Evolutionary conservation across 306 rosid genomes (phyloP).

Genomic region (Citrullus colocynthis): DNA sequence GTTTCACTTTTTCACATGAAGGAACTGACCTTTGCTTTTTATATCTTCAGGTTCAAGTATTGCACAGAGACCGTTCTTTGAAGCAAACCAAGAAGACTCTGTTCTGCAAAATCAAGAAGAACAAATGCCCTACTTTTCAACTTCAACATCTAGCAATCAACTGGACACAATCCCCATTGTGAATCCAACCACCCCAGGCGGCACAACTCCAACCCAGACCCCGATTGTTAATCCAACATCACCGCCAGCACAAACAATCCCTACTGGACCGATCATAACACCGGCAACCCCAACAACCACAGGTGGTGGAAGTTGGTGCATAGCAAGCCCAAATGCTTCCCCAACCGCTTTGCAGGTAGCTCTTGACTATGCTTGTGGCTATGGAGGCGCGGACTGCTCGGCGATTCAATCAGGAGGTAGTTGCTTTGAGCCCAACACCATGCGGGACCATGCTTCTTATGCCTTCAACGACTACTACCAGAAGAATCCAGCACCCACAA

Average conservation of each 20-base stretch:
- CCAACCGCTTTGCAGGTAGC: slow-evolving; percentile 74
- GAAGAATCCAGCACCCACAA: slow-evolving; percentile 68
- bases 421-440: slow-evolving; percentile 65
- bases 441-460: slow-evolving; percentile 73
- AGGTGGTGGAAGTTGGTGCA: slow-evolving; percentile 67
- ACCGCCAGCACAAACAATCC: slow-evolving; percentile 15
- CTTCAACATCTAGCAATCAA: slow-evolving; percentile 28
- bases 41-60: slow-evolving; percentile 49
- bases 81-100: slow-evolving; percentile 18
- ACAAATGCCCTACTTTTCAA: slow-evolving; percentile 25
- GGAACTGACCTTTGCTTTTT: slow-evolving; percentile 3
- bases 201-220: slow-evolving; percentile 15
- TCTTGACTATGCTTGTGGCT: slow-evolving; percentile 86
- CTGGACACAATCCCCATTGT: slow-evolving; percentile 54
- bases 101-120: slow-evolving; percentile 28
- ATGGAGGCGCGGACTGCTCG: slow-evolving; percentile 81
- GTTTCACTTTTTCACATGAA: not conserved
- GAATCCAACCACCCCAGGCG: slow-evolving; percentile 39
- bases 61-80: slow-evolving; percentile 22
- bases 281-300: slow-evolving; percentile 25
- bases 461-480: slow-evolving; percentile 82
- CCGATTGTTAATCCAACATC: slow-evolving; percentile 27
- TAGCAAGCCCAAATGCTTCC: slow-evolving; percentile 53
- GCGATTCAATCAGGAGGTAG: slow-evolving; percentile 48
- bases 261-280: slow-evolving; percentile 21